These are phyloP conservation scores for Cyberlindnera subsufficiens DNA, from an alignment of 805 yeast genomes.

Conservation along the genomic window DNA sequence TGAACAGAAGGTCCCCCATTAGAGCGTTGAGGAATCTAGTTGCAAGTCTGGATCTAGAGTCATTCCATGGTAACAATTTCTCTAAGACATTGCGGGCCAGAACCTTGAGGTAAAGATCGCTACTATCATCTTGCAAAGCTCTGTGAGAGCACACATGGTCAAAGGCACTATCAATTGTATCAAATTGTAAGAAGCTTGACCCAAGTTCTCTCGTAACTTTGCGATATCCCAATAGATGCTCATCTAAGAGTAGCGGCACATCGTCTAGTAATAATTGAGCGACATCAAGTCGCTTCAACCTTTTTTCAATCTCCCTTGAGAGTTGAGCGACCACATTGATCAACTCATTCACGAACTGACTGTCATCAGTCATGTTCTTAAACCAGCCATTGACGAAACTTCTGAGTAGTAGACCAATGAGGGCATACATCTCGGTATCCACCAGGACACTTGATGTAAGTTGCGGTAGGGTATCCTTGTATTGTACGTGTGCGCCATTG, in stretches of 20 bases:
- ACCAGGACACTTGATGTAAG: constrained; percentile 33
- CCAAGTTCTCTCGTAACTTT: constrained; percentile 23
- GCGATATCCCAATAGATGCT: constrained; percentile 29
- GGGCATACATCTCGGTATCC: constrained; percentile 39
- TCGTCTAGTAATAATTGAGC: constrained; percentile 37
- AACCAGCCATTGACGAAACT: constrained; percentile 47
- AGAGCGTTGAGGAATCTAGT: constrained; percentile 33
- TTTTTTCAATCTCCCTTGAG: constrained; percentile 31
- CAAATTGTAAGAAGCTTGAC: constrained; percentile 27
- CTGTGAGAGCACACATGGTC: constrained; percentile 29
- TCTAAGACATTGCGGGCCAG: constrained; percentile 30
- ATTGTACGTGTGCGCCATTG: constrained; percentile 7
- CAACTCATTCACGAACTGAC: constrained; percentile 36
- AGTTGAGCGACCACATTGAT: constrained; percentile 33
- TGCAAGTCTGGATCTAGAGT: constrained; percentile 33
- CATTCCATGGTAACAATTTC: constrained; percentile 35
- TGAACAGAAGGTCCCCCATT: constrained; percentile 36
- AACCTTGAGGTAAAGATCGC: constrained; percentile 27
- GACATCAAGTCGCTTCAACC: constrained; percentile 28
- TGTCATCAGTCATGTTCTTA: constrained; percentile 32
- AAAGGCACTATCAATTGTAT: constrained; percentile 28
- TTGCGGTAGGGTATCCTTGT: constrained; percentile 28
- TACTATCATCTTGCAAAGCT: constrained; percentile 25
- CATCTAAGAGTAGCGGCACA: constrained; percentile 33
- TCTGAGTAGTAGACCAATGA: constrained; percentile 39